A percentile compares a stretch with the other conserved stretches of the same genome.
Evolutionary conservation across 345 rosid species (phyloP).

Genomic region (Adansonia digitata): DNA sequence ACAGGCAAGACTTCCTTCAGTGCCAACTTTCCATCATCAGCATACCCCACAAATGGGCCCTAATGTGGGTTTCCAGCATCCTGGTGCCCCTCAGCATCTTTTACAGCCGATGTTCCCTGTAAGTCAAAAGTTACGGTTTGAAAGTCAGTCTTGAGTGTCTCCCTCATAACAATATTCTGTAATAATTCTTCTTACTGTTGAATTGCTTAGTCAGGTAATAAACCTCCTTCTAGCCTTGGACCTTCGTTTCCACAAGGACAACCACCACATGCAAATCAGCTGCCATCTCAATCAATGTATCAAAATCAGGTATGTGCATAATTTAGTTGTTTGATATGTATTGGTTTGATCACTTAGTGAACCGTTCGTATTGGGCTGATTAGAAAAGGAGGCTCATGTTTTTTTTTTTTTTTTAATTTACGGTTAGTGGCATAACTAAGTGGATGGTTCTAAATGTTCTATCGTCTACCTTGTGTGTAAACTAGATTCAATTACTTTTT

Average conservation of each 20-base stretch:
- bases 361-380: background rate
- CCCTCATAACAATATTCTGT: background rate
- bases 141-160: background rate
- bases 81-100: slow-evolving; percentile 63
- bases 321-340: background rate
- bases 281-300: slow-evolving; percentile 41
- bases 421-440: background rate
- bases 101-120: slow-evolving; percentile 78
- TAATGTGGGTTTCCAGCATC: slow-evolving; percentile 60
- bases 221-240: slow-evolving; percentile 49
- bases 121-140: slow-evolving; percentile 30
- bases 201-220: slow-evolving; percentile 49
- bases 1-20: slow-evolving; percentile 49
- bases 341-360: background rate
- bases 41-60: slow-evolving; percentile 62
- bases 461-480: background rate
- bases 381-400: background rate
- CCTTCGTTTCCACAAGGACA: slow-evolving; percentile 71
- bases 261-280: slow-evolving; percentile 49
- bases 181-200: slow-evolving; percentile 17
- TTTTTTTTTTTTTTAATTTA: no score
- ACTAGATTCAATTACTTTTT: background rate
- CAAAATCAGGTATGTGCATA: slow-evolving; percentile 41
- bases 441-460: background rate
- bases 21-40: slow-evolving; percentile 57